Evolutionary conservation across 2,329 filamentous ascomycete species (phyloP).

Genomic region (Aspergillus neotritici): DNA sequence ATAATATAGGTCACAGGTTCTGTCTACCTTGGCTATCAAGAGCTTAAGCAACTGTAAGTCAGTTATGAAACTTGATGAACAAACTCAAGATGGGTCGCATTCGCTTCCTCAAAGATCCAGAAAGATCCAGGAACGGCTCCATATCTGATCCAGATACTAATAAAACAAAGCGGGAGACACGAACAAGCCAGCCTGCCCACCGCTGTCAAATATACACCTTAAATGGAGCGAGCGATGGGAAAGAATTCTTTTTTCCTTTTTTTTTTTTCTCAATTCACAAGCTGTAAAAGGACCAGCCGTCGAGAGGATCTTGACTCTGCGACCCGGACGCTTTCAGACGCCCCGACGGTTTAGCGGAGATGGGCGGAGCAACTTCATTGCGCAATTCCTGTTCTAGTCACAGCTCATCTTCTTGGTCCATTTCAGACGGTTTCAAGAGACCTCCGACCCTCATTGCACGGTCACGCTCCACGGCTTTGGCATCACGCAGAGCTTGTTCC

Average conservation of each 20-base stretch:
- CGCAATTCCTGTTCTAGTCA: slow-evolving; percentile 72
- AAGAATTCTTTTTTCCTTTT: slow-evolving; percentile 4
- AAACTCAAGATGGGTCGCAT: too few species aligned
- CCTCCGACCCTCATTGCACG: slow-evolving; percentile 92
- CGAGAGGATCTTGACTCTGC: slow-evolving; percentile 37
- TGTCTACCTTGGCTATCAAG: too few species aligned
- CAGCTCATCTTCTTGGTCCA: slow-evolving; percentile 74
- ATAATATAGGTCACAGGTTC: too few species aligned
- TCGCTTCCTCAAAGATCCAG: too few species aligned
- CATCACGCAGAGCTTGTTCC: slow-evolving; percentile 81
- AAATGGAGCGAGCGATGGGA: slow-evolving; percentile 4
- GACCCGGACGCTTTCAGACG: slow-evolving; percentile 17
- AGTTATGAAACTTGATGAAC: too few species aligned
- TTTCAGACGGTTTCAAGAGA: slow-evolving; percentile 92
- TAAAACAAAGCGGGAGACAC: too few species aligned
- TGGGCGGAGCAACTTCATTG: slow-evolving; percentile 51
- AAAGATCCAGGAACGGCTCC: too few species aligned
- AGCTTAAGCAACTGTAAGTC: too few species aligned
- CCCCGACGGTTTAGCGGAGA: slow-evolving; percentile 23
- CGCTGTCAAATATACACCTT: slow-evolving; percentile 8
- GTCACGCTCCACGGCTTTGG: slow-evolving; percentile 82
- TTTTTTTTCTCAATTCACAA: slow-evolving; percentile 35
- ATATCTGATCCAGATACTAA: too few species aligned
- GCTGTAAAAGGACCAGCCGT: slow-evolving; percentile 64
- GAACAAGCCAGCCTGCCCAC: neutral